A percentile compares a stretch with the other conserved stretches of the same genome.
phyloP scores from a whole-genome alignment of 768 basidiomycete genomes.

The Boletus rubescentipes region DNA sequence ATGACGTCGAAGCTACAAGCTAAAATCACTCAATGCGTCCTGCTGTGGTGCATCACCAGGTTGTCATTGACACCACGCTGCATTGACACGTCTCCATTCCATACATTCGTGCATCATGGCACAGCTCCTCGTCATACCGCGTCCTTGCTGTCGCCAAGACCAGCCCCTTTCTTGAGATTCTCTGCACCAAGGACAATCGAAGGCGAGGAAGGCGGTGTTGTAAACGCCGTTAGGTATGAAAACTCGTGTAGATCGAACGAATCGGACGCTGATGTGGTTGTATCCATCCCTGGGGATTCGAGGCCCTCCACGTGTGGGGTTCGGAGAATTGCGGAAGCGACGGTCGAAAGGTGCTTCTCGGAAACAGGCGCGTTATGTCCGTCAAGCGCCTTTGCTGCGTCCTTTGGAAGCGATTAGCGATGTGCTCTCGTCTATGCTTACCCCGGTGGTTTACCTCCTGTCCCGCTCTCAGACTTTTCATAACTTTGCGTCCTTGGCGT shows the following conservation, averaged over 20 bases:
- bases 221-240: constrained; percentile 32
- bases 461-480: constrained; percentile 8
- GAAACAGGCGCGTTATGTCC: background rate
- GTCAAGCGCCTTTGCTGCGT: background rate
- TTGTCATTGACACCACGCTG: background rate
- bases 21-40: constrained; percentile 3
- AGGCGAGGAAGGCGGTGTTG: constrained; percentile 31
- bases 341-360: constrained; percentile 2
- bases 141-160: constrained; percentile 8
- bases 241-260: constrained; percentile 30
- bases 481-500: constrained; percentile 19
- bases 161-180: constrained; percentile 9
- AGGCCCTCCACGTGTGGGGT: background rate
- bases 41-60: constrained; percentile 4
- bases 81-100: constrained; percentile 13
- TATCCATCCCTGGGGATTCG: constrained; percentile 14
- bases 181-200: constrained; percentile 12
- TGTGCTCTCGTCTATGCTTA: background rate
- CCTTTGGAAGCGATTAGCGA: constrained; percentile 10
- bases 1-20: constrained; percentile 19
- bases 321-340: constrained; percentile 11
- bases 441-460: constrained; percentile 20
- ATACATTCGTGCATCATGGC: constrained; percentile 4
- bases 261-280: constrained; percentile 11
- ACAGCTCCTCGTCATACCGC: constrained; percentile 10